These are phyloP conservation scores for Tetrahymena thermophila DNA, from an alignment of 73 alveolate genomes.

Conservation along the genomic window DNA sequence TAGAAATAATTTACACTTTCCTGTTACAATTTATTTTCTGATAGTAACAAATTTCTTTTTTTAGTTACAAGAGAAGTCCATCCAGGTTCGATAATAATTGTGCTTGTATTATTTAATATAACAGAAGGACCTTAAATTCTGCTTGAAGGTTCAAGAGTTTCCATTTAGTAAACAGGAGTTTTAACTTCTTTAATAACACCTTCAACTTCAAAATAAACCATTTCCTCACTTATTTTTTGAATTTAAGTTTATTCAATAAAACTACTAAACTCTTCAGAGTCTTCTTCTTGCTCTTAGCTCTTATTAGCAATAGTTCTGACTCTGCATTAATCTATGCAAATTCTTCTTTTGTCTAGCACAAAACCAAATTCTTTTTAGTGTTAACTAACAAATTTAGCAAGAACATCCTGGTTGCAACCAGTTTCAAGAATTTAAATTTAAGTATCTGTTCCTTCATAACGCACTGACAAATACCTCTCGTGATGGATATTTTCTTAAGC, in stretches of 20 bases:
- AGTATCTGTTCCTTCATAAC: slow-evolving; percentile 80
- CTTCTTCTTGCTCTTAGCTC: slow-evolving; percentile 3
- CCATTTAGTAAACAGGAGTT: slow-evolving; percentile 58
- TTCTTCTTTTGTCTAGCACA: slow-evolving; percentile 30
- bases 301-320: slow-evolving; percentile 46
- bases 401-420: background rate
- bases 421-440: slow-evolving; percentile 44
- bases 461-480: slow-evolving; percentile 44
- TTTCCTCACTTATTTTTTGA: background rate
- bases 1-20: background rate
- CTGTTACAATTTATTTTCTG: background rate
- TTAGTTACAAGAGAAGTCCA: slow-evolving; percentile 39
- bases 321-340: slow-evolving; percentile 53
- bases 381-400: slow-evolving; percentile 18
- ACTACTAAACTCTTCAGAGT: background rate
- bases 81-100: slow-evolving; percentile 63
- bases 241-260: background rate
- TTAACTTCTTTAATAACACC: slow-evolving; percentile 10
- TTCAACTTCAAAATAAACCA: slow-evolving; percentile 27
- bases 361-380: slow-evolving; percentile 77
- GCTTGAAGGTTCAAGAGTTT: slow-evolving; percentile 22
- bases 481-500: background rate
- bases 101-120: slow-evolving; percentile 63
- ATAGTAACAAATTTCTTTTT: slow-evolving; percentile 25
- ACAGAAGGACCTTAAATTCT: slow-evolving; percentile 72